Percentiles rank a stretch among this genome's conserved stretches.
Conservation (phyloP, 208 protist species). For the Wallacemonas sp. region DNA sequence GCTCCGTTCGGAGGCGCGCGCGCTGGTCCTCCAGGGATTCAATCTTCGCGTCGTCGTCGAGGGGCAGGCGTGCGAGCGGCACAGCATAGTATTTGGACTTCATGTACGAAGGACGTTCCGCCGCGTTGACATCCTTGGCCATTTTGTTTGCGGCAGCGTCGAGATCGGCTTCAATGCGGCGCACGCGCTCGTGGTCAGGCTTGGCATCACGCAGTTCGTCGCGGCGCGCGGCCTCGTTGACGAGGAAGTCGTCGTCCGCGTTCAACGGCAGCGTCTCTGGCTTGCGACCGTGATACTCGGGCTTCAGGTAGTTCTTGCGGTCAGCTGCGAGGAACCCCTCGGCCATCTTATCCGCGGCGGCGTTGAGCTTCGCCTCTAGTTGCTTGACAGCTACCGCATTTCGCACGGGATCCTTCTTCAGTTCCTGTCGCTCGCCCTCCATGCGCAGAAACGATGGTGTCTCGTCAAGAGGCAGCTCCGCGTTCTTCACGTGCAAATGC, state of each 20-base stretch:
- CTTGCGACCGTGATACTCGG: slow-evolving; percentile 40
- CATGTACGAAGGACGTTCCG: slow-evolving; percentile 46
- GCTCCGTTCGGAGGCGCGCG: slow-evolving; percentile 38
- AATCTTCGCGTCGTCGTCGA: slow-evolving; percentile 48
- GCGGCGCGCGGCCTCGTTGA: slow-evolving; percentile 39
- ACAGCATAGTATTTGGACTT: slow-evolving; percentile 37
- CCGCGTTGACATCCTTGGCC: slow-evolving; percentile 43
- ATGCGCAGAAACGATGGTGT: slow-evolving; percentile 42
- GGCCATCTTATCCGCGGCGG: slow-evolving; percentile 39
- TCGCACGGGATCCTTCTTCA: slow-evolving; percentile 19
- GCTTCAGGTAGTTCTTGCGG: slow-evolving; percentile 39
- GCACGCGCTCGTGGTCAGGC: slow-evolving; percentile 23
- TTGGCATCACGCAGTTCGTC: slow-evolving; percentile 32
- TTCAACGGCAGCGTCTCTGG: slow-evolving; percentile 42
- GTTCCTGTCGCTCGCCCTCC: slow-evolving; percentile 48
- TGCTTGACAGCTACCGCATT: slow-evolving; percentile 25
- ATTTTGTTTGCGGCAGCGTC: slow-evolving; percentile 24
- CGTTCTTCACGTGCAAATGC: slow-evolving; percentile 39
- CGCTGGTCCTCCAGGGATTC: slow-evolving; percentile 50
- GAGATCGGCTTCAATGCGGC: slow-evolving; percentile 27
- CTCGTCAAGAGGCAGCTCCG: slow-evolving; percentile 53
- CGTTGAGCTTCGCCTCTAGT: slow-evolving; percentile 34
- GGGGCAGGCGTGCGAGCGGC: slow-evolving; percentile 29
- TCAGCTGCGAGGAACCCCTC: slow-evolving; percentile 40
- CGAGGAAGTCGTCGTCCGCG: slow-evolving; percentile 43